phyloP scores from a whole-genome alignment of 2,329 filamentous ascomycete genomes.

The Sarocladium oryzae region DNA sequence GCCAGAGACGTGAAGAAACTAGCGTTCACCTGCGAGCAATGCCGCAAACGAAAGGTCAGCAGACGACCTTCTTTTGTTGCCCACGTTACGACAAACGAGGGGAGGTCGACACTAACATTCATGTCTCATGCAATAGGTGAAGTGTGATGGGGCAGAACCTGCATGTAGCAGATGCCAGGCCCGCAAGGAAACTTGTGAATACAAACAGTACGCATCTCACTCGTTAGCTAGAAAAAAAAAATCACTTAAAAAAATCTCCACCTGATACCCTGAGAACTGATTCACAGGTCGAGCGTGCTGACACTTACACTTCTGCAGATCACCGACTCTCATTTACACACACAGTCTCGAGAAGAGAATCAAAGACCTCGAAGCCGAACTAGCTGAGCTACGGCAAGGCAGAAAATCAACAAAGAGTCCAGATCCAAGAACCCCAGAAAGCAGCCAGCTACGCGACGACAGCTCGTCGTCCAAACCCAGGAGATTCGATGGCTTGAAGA shows the following conservation, averaged over 20 bases:
- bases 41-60: constrained; percentile 50
- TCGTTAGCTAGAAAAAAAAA: too few relatives aligned
- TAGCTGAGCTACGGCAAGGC: constrained; percentile 23
- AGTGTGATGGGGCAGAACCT: constrained; percentile 55
- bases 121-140: constrained; percentile 36
- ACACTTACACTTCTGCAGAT: background rate
- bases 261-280: too few relatives aligned
- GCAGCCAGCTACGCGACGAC: background rate
- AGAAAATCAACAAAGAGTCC: constrained; percentile 2
- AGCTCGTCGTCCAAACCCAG: constrained; percentile 19
- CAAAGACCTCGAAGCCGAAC: constrained; percentile 48
- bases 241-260: too few relatives aligned
- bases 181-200: constrained; percentile 50
- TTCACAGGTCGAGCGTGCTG: too few relatives aligned
- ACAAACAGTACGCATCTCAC: constrained; percentile 44
- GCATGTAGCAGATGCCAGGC: constrained; percentile 51
- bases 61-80: too few relatives aligned
- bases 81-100: background rate
- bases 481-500: constrained; percentile 43
- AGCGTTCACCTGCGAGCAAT: constrained; percentile 54
- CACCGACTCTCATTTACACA: constrained; percentile 53
- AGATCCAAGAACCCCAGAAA: constrained; percentile 4
- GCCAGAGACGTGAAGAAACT: constrained; percentile 35
- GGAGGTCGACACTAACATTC: background rate
- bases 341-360: constrained; percentile 51